Base-by-base conservation (phyloP, 2,329 filamentous ascomycete species). In the Pyrenochaeta sp. region DNA sequence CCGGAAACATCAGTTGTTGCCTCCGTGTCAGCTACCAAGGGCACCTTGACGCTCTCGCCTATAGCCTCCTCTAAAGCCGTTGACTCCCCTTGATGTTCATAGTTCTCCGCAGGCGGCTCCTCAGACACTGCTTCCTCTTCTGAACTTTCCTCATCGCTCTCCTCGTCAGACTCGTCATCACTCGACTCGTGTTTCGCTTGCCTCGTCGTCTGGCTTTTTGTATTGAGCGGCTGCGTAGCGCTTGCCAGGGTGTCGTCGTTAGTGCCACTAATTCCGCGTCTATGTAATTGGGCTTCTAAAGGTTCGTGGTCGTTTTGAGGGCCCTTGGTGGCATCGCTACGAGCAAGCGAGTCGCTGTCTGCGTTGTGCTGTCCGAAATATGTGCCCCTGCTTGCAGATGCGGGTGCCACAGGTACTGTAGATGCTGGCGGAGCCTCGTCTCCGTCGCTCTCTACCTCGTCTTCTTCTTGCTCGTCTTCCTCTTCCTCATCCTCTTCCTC, bases 41-140 rank as follows among this genome's bases (percentile, higher is more conserved):
- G 79, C 10, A 72, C 76, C 32, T 73, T 69, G 12, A 71, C 75
- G 51, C 78, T 79, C 51, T 83, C 81, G 22, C 78, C 74, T 25
- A 81, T 67, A 24, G 81, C 81, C 24, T 81, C 76, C 50, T 83
- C 81, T 61, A 83, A 66, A 9, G 78, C 70, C 4, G 80, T 80
- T 0, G 71, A 71, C 49, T 81, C 79, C 40, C 81, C 78, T 56
- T 84, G 81, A 57, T 81, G 78, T 55, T 83, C 81, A 62, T 84
- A 83, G 40, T 77, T 67, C 34, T 73, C 73, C 34, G 72, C 72
- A 12, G 67, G 62, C 24, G 66, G 66, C 34, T 68, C 65, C 25
- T 65, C 64, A 2, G 60, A 40, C 6, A 50, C 48, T 3, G 47
- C 37, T n/a, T 65, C 59, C 30, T 58, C 56, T 7, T 62, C 59